Conservation (phyloP, 805 yeast species). For the Tetrapisispora phaffii region DNA sequence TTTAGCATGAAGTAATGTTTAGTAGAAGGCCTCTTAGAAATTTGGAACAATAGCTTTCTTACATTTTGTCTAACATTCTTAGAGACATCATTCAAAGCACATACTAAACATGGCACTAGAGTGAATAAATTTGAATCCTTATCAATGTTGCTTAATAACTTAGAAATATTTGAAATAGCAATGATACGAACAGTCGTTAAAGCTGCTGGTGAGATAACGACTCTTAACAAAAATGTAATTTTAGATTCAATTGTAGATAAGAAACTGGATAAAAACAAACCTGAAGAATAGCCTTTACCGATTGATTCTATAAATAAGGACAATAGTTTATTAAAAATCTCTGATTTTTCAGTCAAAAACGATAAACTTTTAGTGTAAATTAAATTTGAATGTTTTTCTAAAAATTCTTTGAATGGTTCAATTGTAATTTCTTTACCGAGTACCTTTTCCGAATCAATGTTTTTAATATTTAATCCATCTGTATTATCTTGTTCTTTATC, state of each 20-base stretch:
- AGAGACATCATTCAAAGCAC: constrained; percentile 44
- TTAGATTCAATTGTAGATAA: constrained; percentile 36
- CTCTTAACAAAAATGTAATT: constrained; percentile 50
- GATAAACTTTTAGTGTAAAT: constrained; percentile 28
- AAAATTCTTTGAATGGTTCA: constrained; percentile 25
- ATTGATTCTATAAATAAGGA: constrained; percentile 39
- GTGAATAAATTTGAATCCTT: constrained; percentile 39
- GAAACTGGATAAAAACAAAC: constrained; percentile 27
- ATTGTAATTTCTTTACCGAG: constrained; percentile 15
- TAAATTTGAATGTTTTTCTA: constrained; percentile 21
- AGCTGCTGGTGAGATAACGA: constrained; percentile 44
- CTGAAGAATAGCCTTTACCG: constrained; percentile 26
- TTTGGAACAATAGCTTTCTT: constrained; percentile 30
- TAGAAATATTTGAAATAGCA: constrained; percentile 36
- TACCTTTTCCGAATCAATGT: constrained; percentile 19
- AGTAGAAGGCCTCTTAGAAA: constrained; percentile 31
- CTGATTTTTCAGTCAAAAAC: constrained; percentile 24
- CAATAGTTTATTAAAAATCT: constrained; percentile 35
- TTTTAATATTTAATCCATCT: constrained; percentile 24
- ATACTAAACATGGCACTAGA: constrained; percentile 47
- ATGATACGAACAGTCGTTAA: constrained; percentile 49
- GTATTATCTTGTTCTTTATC: constrained; percentile 5
- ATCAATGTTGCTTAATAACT: constrained; percentile 27
- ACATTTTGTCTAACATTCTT: constrained; percentile 41
- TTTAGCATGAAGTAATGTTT: constrained; percentile 42